phyloP scores from a whole-genome alignment of 164 flowering plant genomes.

The Macadamia integrifolia region DNA sequence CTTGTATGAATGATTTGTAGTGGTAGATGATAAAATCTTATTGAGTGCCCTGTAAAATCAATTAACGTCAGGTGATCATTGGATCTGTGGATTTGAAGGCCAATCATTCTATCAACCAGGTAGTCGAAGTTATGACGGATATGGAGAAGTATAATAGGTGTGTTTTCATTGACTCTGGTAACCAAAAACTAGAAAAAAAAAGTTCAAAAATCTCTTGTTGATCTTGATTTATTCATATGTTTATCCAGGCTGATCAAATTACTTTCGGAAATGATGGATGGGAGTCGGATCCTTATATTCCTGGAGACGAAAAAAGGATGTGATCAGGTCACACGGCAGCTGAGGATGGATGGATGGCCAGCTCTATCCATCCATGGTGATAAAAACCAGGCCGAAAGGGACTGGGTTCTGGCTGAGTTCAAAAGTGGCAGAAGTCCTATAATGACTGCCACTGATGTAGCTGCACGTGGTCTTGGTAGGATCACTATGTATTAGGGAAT shows the following conservation, averaged over 20 bases:
- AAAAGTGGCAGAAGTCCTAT: conserved; percentile 95
- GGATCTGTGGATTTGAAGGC: conserved; percentile 92
- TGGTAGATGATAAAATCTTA: conserved; percentile 1
- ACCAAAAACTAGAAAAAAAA: background rate
- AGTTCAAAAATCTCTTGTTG: background rate
- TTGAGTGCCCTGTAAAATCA: background rate
- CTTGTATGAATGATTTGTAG: background rate
- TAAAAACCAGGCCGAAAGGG: conserved; percentile 92
- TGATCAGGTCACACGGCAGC: conserved; percentile 83
- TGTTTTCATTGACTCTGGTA: conserved; percentile 12
- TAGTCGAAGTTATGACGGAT: conserved; percentile 78
- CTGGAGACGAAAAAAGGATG: conserved; percentile 94
- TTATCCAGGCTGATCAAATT: conserved; percentile 61
- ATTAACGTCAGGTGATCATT: conserved; percentile 57
- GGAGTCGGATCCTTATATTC: conserved; percentile 77
- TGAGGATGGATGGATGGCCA: conserved; percentile 99
- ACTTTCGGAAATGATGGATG: conserved; percentile 71
- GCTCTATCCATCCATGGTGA: conserved; percentile 97
- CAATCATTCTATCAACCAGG: conserved; percentile 81
- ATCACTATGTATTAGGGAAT: conserved; percentile 50
- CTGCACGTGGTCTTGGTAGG: conserved; percentile 99
- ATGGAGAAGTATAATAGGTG: conserved; percentile 85
- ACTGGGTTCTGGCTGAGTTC: conserved; percentile 93
- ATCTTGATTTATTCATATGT: conserved; percentile 2
- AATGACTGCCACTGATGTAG: conserved; percentile 99